These are phyloP conservation scores for Solanum pimpinellifolium DNA, from an alignment of 257 asterid species.

Conservation along the genomic window DNA sequence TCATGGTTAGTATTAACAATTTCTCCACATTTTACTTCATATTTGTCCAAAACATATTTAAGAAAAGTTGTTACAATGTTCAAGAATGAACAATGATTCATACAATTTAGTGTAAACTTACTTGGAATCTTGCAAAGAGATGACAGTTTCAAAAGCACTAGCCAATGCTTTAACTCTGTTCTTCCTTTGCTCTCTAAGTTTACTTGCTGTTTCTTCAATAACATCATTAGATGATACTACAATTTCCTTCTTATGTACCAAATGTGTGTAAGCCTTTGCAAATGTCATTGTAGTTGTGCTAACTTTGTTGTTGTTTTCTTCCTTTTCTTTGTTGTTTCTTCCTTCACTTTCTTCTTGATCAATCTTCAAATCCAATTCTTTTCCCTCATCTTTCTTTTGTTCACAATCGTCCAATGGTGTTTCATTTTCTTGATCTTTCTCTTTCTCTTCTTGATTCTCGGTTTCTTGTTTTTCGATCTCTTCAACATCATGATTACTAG, in stretches of 20 bases:
- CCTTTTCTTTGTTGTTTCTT: conserved; percentile 1
- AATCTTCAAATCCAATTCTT: neutral
- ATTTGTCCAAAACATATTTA: neutral
- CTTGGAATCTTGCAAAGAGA: conserved; percentile 47
- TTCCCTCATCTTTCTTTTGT: neutral
- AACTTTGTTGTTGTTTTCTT: neutral
- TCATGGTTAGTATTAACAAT: neutral
- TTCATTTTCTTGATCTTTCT: neutral
- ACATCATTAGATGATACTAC: conserved; percentile 46
- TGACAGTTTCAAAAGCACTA: conserved; percentile 75
- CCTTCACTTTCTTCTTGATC: neutral
- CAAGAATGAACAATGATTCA: neutral
- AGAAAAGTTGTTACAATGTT: neutral
- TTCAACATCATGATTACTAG: neutral
- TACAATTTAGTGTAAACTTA: neutral
- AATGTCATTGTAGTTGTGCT: conserved; percentile 1
- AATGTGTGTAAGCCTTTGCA: conserved; percentile 6
- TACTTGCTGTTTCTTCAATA: conserved; percentile 58
- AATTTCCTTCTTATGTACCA: conserved; percentile 19
- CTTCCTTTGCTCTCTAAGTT: conserved; percentile 54
- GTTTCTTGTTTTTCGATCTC: neutral
- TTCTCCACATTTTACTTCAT: neutral
- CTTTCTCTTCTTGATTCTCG: neutral
- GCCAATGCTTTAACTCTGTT: conserved; percentile 74
- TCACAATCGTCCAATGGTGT: neutral